Base-by-base conservation (phyloP, 2,329 filamentous ascomycete species). In the Colletotrichum sp. region DNA sequence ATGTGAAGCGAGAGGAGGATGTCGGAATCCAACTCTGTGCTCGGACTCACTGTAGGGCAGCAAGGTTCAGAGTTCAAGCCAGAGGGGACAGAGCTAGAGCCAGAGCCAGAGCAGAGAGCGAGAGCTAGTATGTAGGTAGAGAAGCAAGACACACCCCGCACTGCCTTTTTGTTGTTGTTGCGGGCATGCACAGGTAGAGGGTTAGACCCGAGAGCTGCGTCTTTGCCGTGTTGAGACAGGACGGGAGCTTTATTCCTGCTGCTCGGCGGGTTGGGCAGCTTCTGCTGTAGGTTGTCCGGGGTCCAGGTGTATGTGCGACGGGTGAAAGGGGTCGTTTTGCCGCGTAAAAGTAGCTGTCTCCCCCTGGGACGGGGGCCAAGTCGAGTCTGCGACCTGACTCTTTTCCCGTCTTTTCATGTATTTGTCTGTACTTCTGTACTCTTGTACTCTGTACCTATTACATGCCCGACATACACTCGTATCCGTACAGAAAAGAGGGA, bases 21-120 rank as follows among this genome's bases (percentile, higher is more conserved):
- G 34, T 58, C 30, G 32, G 48, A 70, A 58, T 32, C 7, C 52
- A 71, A 67, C 62, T 66, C 32, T 66, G 30, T 58, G 38, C 62
- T 62, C 69, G 73, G 69, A 63, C 73, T 75, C 30, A 52, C 43
- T 52, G 73, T 67, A 30, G 58, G 58, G 58, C 58, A 62, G 28
- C 32, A 62, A 62, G 58, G 18, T 62, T 62, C 30, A 32, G 30
- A 30, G 58, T 62, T 62, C 30, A 34, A 62, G 28, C 58, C 30
- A 36, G 32, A 62, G 14, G 28, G 28, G 58, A 62, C 58, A 62
- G 55, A 58, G 58, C 28, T 21, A 43, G 24, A 62, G 28, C 32
- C 30, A 62, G 58, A 13, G 30, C 28, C 30, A n/a, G 26, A 18
- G 18, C 30, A n/a, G 36, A 18, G 18, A 61, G 26, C 58, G n/a